These are phyloP conservation scores for Penicillium bovifimosum DNA, from an alignment of 495 filamentous ascomycete genomes.

Conservation along the genomic window DNA sequence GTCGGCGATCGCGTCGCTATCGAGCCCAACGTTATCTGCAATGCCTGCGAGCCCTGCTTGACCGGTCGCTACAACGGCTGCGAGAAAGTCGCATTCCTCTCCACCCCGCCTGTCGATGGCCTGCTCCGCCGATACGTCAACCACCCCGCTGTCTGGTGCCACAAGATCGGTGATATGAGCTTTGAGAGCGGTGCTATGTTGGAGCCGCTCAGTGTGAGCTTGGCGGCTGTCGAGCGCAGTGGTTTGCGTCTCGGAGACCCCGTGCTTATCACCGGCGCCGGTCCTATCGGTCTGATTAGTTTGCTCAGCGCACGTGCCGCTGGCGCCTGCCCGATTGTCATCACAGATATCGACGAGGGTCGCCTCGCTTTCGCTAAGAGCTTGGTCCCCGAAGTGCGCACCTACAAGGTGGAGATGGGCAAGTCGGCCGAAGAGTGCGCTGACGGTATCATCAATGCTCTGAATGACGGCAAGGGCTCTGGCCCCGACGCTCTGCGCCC, in stretches of 20 bases:
- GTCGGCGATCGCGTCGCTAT: constrained; percentile 84
- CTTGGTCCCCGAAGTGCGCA: constrained; percentile 65
- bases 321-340: constrained; percentile 78
- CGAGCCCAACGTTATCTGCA: constrained; percentile 87
- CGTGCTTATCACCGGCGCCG: constrained; percentile 80
- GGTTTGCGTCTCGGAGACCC: constrained; percentile 75
- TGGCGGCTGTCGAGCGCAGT: constrained; percentile 78
- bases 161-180: constrained; percentile 85
- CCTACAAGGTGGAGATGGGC: constrained; percentile 67
- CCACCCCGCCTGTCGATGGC: constrained; percentile 84
- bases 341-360: constrained; percentile 88
- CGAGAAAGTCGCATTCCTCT: constrained; percentile 75
- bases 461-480: constrained; percentile 39
- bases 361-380: constrained; percentile 77
- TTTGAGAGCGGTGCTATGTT: constrained; percentile 84
- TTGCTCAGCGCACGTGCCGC: constrained; percentile 76
- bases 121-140: constrained; percentile 88
- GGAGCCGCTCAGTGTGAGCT: constrained; percentile 79
- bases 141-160: constrained; percentile 86
- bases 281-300: constrained; percentile 84
- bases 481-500: constrained; percentile 68
- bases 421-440: constrained; percentile 65
- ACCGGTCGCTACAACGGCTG: constrained; percentile 92
- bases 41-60: constrained; percentile 80
- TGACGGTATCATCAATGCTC: constrained; percentile 52